Base-by-base conservation (phyloP, 73 alveolate genomes). In the Vitrella brassicaformis region DNA sequence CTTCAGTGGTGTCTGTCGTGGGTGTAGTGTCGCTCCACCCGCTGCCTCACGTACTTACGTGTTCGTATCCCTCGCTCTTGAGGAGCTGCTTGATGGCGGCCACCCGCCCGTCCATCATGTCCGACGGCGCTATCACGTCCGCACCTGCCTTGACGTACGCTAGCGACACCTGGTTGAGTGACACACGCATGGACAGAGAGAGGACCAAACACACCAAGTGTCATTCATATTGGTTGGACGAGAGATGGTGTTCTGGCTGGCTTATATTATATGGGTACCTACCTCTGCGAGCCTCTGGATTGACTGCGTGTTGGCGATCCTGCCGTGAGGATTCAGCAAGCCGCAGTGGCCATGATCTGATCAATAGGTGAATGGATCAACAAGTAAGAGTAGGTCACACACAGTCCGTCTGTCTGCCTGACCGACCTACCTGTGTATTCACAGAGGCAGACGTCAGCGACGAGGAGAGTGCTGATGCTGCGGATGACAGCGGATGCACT, bases 321-420 rank as follows among this genome's bases (percentile, higher is more conserved):
- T 67, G 31, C 87, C 89, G 25, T 82, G 80, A 31, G 73, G 68
- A 70, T 72, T 75, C 27, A 86, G 66, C 65, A 86, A 30, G 1
- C 92, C 89, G 47, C 92, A 86, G 66, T 86, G 92, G 14, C 92
- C 92, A 86, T 86, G 92, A n/a, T n/a, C n/a, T n/a, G n/a, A n/a
- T n/a, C n/a, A n/a, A n/a, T n/a, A n/a, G n/a, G n/a, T n/a, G n/a
- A n/a, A n/a, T n/a, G n/a, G n/a, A n/a, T n/a, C n/a, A n/a, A n/a
- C n/a, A n/a, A n/a, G n/a, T n/a, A n/a, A n/a, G n/a, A n/a, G n/a
- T n/a, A n/a, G n/a, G n/a, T n/a, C n/a, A 39, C 56, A 4, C 22
- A 39, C 56, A 4, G 56, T 8, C 56, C 56, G 56, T 8, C 56
- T 14, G 56, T 8, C 56, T 39, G 56, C 4, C 56, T 39, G 56